Evolutionary conservation across 306 rosid species (phyloP), one percentile per base, ranked within the genome.

Genomic region (Casuarina cunninghamiana): DNA sequence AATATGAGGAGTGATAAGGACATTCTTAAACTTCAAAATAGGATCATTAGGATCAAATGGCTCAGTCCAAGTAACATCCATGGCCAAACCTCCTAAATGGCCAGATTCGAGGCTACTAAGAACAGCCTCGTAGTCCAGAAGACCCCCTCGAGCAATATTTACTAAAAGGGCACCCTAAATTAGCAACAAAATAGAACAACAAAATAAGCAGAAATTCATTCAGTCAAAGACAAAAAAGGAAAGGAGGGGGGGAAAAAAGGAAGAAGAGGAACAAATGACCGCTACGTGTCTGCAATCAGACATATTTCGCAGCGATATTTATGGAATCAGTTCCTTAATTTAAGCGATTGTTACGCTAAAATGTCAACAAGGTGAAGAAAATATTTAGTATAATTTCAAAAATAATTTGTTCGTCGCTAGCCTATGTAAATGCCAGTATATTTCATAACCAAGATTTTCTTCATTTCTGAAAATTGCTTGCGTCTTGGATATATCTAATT

Each of bases 51-150:
- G 98, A 65, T 90, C 83, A 82, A 90, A 87, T 70, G 97, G 98
- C 78, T 94, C 98, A 8, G 83, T 89, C 97, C 98, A 94, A 66
- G 97, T 91, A 53, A 94, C 97, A 77, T 94, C 97, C 55, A 88
- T 90, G 66, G 90, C 98, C 80, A 94, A 81, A 76, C 98, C 97
- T 72, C 97, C 97, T 42, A 94, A 82, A 71, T 92, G 92, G 53
- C 93, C 89, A 5, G 92, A 86, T 77, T 87, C 78, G 44, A 94
- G 92, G 82, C 81, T 78, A 61, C 79, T 54, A 11, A 57, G 73
- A 77, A 86, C 91, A 77, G 95, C 86, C n/a, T 88, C 87, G 63
- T 90, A 92, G 78, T 92, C 90, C 19, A 90, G 62, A 74, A 92
- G 86, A 76, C 86, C 89, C 4, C 97, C 97, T 70, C 96, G 87